Evolutionary conservation across 2,329 filamentous ascomycete genomes (phyloP).

Genomic region (Paecilomyces fulvus): DNA sequence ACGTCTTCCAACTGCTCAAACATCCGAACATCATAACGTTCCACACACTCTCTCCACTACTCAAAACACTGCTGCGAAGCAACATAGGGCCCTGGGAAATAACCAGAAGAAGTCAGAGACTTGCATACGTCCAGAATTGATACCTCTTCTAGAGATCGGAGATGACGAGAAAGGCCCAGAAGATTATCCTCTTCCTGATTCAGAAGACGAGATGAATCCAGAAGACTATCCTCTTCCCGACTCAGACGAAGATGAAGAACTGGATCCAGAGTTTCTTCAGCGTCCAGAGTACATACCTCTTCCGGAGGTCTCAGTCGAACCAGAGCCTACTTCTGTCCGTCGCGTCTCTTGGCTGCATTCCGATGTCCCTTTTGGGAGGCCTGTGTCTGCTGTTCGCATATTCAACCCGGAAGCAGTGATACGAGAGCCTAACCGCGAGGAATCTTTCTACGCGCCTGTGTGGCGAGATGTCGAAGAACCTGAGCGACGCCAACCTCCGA

Average conservation of each 20-base stretch:
- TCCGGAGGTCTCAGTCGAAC: background rate
- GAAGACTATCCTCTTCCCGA: background rate
- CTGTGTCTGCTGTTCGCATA: conserved; percentile 3
- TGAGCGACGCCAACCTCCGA: conserved; percentile 4
- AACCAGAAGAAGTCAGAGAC: background rate
- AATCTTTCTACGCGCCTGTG: conserved; percentile 20
- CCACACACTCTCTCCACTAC: background rate
- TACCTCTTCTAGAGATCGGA: background rate
- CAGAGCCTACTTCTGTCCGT: background rate
- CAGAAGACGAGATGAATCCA: background rate
- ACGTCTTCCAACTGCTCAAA: background rate
- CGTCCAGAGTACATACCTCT: background rate
- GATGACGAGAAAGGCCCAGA: background rate
- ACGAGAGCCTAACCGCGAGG: background rate
- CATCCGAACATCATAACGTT: background rate
- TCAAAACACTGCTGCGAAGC: background rate
- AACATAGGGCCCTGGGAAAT: background rate
- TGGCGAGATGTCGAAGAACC: conserved; percentile 18
- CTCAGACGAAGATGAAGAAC: background rate
- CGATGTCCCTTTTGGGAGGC: conserved; percentile 2
- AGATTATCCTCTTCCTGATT: background rate
- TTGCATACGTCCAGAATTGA: too few species aligned
- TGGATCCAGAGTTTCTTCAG: background rate
- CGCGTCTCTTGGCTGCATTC: conserved; percentile 1
- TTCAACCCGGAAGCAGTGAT: conserved; percentile 1